phyloP scores from a whole-genome alignment of 2,329 filamentous ascomycete species.

The Myriangium duriaei region DNA sequence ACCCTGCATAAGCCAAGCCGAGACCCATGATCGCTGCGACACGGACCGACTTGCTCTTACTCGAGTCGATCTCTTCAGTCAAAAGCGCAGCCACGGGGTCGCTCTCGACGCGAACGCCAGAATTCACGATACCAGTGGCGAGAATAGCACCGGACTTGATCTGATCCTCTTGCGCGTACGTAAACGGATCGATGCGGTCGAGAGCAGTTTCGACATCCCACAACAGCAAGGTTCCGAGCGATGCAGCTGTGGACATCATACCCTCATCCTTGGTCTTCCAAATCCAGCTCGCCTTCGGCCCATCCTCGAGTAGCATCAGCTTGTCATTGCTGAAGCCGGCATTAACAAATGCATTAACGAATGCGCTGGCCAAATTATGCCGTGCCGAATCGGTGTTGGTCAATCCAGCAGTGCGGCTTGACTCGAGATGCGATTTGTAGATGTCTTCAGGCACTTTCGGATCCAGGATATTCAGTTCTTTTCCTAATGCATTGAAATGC shows the following conservation, averaged over 20 bases:
- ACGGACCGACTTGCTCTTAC: conserved; percentile 64
- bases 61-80: conserved; percentile 67
- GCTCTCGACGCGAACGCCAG: conserved; percentile 75
- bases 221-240: conserved; percentile 76
- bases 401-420: conserved; percentile 78
- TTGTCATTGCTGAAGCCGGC: conserved; percentile 93
- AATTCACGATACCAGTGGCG: conserved; percentile 91
- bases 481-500: conserved; percentile 85
- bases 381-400: conserved; percentile 91
- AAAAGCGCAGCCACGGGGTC: conserved; percentile 84
- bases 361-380: conserved; percentile 89
- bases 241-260: conserved; percentile 93
- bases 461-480: conserved; percentile 92
- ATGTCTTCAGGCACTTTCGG: conserved; percentile 97
- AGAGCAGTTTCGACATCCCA: conserved; percentile 91
- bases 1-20: conserved; percentile 86
- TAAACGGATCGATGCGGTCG: conserved; percentile 90
- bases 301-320: conserved; percentile 75
- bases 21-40: conserved; percentile 91
- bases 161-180: conserved; percentile 67
- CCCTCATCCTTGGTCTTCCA: conserved; percentile 99
- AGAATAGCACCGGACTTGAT: conserved; percentile 87
- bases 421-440: conserved; percentile 98
- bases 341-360: conserved; percentile 95
- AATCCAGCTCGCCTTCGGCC: conserved; percentile 81